These are phyloP conservation scores for Onygenales sp. DNA, from an alignment of 2,329 filamentous ascomycete genomes.

Conservation along the genomic window DNA sequence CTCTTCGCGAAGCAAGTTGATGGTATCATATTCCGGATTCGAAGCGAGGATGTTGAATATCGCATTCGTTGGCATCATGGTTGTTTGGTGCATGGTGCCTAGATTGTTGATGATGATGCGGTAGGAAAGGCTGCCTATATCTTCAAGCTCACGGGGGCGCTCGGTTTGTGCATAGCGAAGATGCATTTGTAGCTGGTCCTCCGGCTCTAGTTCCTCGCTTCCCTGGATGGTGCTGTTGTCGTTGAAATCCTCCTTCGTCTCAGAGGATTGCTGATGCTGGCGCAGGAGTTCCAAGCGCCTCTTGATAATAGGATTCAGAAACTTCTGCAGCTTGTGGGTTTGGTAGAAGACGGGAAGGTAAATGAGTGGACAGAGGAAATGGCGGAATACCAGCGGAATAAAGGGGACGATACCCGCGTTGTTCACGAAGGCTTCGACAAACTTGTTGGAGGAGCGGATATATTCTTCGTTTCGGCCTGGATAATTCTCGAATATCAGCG, in stretches of 20 bases:
- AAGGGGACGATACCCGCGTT: slow-evolving; percentile 24
- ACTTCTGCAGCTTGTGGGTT: slow-evolving; percentile 14
- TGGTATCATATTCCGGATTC: slow-evolving; percentile 29
- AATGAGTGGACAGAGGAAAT: slow-evolving; percentile 21
- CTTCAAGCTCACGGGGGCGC: slow-evolving; percentile 27
- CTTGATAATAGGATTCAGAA: slow-evolving; percentile 10
- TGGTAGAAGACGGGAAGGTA: slow-evolving; percentile 14
- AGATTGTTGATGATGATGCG: slow-evolving; percentile 17
- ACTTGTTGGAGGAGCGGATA: slow-evolving; percentile 18
- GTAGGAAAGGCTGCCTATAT: slow-evolving; percentile 12
- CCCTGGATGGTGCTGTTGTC: slow-evolving; percentile 10
- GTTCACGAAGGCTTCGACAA: slow-evolving; percentile 24
- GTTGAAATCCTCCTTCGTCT: background rate
- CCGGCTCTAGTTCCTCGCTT: slow-evolving; percentile 15
- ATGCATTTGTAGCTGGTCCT: slow-evolving; percentile 37
- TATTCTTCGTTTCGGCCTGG: slow-evolving; percentile 24
- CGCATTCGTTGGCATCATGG: slow-evolving; percentile 31
- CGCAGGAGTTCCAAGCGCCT: slow-evolving; percentile 14
- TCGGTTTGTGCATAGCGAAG: slow-evolving; percentile 30
- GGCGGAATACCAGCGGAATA: slow-evolving; percentile 22
- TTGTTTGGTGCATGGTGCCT: slow-evolving; percentile 27
- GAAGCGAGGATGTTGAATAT: slow-evolving; percentile 30
- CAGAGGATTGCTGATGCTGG: background rate
- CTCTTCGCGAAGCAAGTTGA: slow-evolving; percentile 31
- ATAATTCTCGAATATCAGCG: background rate